Evolutionary conservation across 2,329 filamentous ascomycete species (phyloP).

Genomic region (Fusarium sp.): DNA sequence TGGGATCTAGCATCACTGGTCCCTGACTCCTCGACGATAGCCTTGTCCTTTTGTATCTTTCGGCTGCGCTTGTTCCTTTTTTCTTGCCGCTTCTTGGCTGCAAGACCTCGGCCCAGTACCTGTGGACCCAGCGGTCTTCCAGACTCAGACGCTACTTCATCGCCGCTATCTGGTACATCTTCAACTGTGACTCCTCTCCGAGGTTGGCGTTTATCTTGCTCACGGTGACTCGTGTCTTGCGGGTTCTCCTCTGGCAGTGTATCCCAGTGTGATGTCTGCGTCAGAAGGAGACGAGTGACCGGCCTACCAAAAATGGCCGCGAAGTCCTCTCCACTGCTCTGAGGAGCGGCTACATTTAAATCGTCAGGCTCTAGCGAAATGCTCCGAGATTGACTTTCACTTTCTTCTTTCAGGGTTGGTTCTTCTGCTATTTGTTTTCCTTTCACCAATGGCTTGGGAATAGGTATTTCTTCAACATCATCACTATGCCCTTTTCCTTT

Average conservation of each 20-base stretch:
- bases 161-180: not conserved
- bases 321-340: not conserved
- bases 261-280: not conserved
- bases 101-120: not conserved
- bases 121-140: no score
- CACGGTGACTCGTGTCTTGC: rapidly evolving
- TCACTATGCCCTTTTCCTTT: not conserved
- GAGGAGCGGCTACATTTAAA: rapidly evolving
- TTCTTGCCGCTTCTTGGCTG: not conserved
- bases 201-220: not conserved
- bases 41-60: not conserved
- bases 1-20: rapidly evolving
- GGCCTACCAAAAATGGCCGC: not conserved
- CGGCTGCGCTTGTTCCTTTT: not conserved
- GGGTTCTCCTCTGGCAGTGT: rapidly evolving
- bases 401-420: not conserved
- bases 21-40: not conserved
- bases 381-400: no score
- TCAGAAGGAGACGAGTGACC: not conserved
- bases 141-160: not conserved
- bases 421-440: no score
- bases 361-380: no score
- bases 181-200: not conserved
- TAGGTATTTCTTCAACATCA: not conserved
- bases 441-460: no score